Conservation (phyloP, 1,284 basidiomycete genomes). For the Ganoderma boninense region DNA sequence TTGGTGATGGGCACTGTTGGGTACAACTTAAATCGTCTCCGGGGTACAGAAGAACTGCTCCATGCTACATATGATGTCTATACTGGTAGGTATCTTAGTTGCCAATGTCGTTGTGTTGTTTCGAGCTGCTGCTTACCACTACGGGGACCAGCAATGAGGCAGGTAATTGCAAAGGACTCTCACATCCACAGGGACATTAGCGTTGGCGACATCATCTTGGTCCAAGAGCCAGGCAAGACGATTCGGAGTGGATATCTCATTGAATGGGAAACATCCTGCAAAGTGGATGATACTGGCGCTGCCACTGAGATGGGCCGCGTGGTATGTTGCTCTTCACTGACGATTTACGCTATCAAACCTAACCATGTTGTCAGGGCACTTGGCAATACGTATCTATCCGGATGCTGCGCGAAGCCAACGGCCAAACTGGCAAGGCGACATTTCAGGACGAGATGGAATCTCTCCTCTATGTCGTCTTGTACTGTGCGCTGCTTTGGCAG, state of each 20-base stretch:
- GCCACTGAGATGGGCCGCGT: not conserved
- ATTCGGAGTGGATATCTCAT: conserved; percentile 16
- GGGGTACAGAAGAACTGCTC: not conserved
- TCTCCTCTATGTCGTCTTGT: conserved; percentile 27
- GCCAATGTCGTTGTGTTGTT: not conserved
- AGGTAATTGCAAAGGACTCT: conserved; percentile 10
- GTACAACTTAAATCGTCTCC: not conserved
- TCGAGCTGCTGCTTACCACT: too few species aligned
- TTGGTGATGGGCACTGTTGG: not conserved
- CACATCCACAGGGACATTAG: conserved; percentile 25
- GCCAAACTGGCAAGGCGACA: not conserved
- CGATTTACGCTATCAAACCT: not conserved
- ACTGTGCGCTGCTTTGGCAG: conserved; percentile 16
- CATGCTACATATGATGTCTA: not conserved
- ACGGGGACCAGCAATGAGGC: conserved; percentile 13
- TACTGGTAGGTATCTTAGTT: not conserved
- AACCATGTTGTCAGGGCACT: conserved; percentile 10
- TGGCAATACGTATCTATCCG: conserved; percentile 21
- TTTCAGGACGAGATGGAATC: conserved; percentile 30
- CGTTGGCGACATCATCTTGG: conserved; percentile 23
- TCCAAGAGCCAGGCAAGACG: conserved; percentile 7
- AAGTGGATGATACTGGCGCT: conserved; percentile 8
- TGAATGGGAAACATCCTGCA: conserved; percentile 23
- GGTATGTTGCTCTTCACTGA: not conserved
- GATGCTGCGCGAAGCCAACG: not conserved